These are phyloP conservation scores for Euphorbia pulcherrima DNA, from an alignment of 345 rosid genomes.

Conservation along the genomic window DNA sequence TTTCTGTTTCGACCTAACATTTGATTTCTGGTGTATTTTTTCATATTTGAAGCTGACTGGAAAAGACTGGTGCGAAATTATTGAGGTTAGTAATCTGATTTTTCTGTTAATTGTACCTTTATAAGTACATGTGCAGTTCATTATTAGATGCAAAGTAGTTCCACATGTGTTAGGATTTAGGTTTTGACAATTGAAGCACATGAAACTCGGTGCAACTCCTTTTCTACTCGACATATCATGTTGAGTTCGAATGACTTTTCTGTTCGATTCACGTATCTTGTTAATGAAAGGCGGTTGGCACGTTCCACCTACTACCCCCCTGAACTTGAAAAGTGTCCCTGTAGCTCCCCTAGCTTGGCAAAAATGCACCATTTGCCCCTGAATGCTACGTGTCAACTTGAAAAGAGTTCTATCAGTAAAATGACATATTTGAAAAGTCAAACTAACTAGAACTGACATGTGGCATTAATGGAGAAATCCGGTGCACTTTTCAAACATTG, in stretches of 20 bases:
- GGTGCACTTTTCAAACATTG: no score
- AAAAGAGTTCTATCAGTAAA: no score
- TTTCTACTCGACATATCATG: conserved; percentile 25
- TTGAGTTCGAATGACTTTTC: conserved; percentile 21
- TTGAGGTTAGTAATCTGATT: conserved; percentile 62
- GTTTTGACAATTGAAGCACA: conserved; percentile 13
- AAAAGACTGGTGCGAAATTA: conserved; percentile 60
- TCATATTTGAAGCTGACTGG: conserved; percentile 56
- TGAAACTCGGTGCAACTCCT: conserved; percentile 14
- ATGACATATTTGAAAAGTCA: no score
- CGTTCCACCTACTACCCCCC: no score
- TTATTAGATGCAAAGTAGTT: conserved; percentile 2
- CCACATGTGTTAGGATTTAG: conserved; percentile 12
- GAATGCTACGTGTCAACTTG: no score
- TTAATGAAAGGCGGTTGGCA: conserved; percentile 24
- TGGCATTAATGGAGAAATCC: no score
- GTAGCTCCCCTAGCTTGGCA: no score
- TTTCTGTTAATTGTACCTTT: conserved; percentile 1
- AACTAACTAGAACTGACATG: no score
- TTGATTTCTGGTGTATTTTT: conserved; percentile 28
- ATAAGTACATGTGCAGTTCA: neutral
- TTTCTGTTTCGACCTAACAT: neutral
- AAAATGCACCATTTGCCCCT: no score
- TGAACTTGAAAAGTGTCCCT: no score
- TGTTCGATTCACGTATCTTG: conserved; percentile 22